Base-by-base conservation (phyloP, 768 basidiomycete species). In the Suillus subluteus region DNA sequence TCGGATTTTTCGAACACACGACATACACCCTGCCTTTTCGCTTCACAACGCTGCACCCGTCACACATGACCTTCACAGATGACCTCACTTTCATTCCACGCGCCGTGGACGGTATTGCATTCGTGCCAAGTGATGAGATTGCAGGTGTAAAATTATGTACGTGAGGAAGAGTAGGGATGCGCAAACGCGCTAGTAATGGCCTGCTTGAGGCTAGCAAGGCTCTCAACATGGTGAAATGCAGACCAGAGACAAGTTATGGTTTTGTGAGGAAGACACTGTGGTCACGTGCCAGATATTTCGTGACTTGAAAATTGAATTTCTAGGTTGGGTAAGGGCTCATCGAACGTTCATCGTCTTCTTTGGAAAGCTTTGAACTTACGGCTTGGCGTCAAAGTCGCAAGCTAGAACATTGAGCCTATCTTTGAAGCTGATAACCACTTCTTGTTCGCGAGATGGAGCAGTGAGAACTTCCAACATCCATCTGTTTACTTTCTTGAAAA, bases 21-120 rank as follows among this genome's bases (percentile, higher is more conserved):
- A 98, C 89, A 79, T 96, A 98, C 43, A 98, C 87, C 72, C 91
- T 88, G 55, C 96, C 96, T 77, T 98, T 95, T 73, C 96, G 82
- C 78, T 85, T 86, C 43, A 98, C 97, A 58, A 97, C 81, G 70
- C 83, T 88, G 80, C 97, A 99, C 15, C 95, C 94, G 68, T 96
- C 95, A 78, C 97, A 99, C 88, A 97, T 92, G 63, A 88, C 80
- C 82, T 96, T 98, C 71, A 99, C 94, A 4, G 94, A 94, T 30
- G 94, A 91, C 69, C 97, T 88, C 66, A 99, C 96, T 83, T 99
- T 99, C 93, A 98, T 96, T 58, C 95, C 95, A 71, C 92, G 81
- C n/a, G 83, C 76, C 26, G 87, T 74, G 8, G 76, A 68, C 12
- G 83, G 82, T 50, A 75, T 71, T 41, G 74, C 65, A 40, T 63